Base-by-base conservation (phyloP, 139 green algal species). In the Micractinium conductrix region DNA sequence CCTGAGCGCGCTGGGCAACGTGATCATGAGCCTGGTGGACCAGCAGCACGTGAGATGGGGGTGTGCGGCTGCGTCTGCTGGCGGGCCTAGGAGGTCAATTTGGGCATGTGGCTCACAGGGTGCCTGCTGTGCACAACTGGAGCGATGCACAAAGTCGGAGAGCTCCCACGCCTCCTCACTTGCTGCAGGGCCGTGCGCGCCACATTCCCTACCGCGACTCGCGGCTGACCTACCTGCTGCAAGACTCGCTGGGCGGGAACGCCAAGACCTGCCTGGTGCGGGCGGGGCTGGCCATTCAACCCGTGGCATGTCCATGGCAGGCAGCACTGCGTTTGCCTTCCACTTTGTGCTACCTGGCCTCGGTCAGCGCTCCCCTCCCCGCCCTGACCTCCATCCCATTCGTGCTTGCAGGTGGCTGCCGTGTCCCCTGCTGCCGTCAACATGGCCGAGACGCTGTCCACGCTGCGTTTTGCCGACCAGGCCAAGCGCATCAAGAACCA, bases 151-250 rank as follows among this genome's bases (percentile, higher is more conserved):
- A 62, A 30, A 21, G 24, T 19, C 53, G 24, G 53, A 62, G 53
- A 4, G 26, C 19, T 62, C 53, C 53, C 53, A 24, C 53, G 19
- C 53, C 53, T 19, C 6, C 53, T 62, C 53, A 62, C 26, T 4
- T 62, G 5, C 55, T 70, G 76, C 58, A 82, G 76, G 76, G 76
- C 37, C 76, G 76, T 14, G 40, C 86, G 0, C 79, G 89, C 19
- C 97, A 99, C 86, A 89, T 99, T 17, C 97, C 97, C 6, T 99
- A 99, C 91, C 87, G 97, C 14, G 96, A 99, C 92, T 97, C 92
- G 38, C 94, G 96, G 78, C 94, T 99, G 28, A 99, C 97, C 1
- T 98, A 97, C 86, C 92, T 99, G 69, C 93, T 99, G n/a, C 95
- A 98, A 92, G 95, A 98, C 43, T 97, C 93, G 0, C 88, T 99